A percentile compares a stretch with the other conserved stretches of the same genome.
Conservation (phyloP, 768 basidiomycete species). For the Tubosaeta sp. region DNA sequence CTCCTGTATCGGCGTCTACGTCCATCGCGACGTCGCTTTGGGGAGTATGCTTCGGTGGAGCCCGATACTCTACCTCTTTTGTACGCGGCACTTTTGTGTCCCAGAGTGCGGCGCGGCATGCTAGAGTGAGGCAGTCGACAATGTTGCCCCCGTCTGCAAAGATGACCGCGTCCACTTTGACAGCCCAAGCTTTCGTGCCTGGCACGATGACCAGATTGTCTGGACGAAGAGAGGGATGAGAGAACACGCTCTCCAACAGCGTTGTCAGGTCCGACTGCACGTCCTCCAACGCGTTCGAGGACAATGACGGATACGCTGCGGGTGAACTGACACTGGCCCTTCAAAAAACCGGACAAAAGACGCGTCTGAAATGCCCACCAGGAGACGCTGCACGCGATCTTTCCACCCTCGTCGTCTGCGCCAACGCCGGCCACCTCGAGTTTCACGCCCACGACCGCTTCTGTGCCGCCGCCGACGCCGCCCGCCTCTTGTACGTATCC, state of each 20-base stretch:
- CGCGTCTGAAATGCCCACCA: conserved; percentile 50
- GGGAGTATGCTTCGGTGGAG: conserved; percentile 28
- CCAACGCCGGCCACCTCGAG: conserved; percentile 66
- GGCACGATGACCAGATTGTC: conserved; percentile 57
- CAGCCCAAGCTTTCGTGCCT: conserved; percentile 67
- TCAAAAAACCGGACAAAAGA: background rate
- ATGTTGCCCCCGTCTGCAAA: conserved; percentile 73
- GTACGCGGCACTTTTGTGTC: conserved; percentile 79
- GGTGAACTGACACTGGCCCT: conserved; percentile 56
- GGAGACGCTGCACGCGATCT: conserved; percentile 63
- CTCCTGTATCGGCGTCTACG: conserved; percentile 37
- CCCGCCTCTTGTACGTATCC: conserved; percentile 73
- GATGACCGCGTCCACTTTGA: conserved; percentile 70
- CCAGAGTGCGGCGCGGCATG: conserved; percentile 73
- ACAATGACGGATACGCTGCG: conserved; percentile 70
- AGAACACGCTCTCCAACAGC: conserved; percentile 58
- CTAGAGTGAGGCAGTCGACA: conserved; percentile 75
- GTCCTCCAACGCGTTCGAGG: conserved; percentile 64
- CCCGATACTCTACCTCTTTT: conserved; percentile 63
- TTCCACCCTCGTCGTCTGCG: conserved; percentile 50
- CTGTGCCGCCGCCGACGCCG: conserved; percentile 74
- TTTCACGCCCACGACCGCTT: conserved; percentile 73
- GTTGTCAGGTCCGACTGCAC: conserved; percentile 69
- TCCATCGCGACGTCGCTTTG: conserved; percentile 47
- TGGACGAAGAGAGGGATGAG: conserved; percentile 64